Conservation (phyloP, 1,139 yeast species). For the Hyphopichia pseudoburtonii region DNA sequence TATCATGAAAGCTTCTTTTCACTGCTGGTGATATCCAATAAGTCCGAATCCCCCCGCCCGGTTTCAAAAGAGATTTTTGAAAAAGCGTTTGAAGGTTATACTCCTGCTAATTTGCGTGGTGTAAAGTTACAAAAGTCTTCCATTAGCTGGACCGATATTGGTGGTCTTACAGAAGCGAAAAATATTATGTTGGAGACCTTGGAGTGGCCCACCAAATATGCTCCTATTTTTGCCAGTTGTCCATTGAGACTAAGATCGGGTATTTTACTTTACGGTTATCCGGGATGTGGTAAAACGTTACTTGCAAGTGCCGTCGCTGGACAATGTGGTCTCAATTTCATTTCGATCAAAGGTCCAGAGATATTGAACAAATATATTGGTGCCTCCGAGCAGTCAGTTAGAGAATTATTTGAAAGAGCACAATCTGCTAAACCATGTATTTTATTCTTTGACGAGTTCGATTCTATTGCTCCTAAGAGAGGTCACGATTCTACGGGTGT, state of each 20-base stretch:
- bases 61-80: conserved; percentile 42
- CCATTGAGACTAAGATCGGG: conserved; percentile 90
- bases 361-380: conserved; percentile 95
- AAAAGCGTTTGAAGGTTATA: conserved; percentile 62
- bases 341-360: conserved; percentile 95
- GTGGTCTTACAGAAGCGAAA: conserved; percentile 81
- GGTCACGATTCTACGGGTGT: conserved; percentile 99
- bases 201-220: conserved; percentile 97
- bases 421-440: conserved; percentile 94
- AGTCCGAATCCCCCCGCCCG: conserved; percentile 11
- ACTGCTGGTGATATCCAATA: conserved; percentile 16
- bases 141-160: conserved; percentile 83
- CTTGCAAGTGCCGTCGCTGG: conserved; percentile 93
- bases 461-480: conserved; percentile 95
- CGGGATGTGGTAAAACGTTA: conserved; percentile 96
- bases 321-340: conserved; percentile 91
- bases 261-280: conserved; percentile 86
- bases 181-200: conserved; percentile 76
- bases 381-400: conserved; percentile 91
- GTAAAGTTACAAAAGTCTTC: conserved; percentile 80
- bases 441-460: conserved; percentile 92
- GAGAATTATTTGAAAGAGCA: conserved; percentile 92
- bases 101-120: conserved; percentile 83
- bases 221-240: conserved; percentile 87
- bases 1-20: conserved; percentile 61